Percentiles rank a stretch among this genome's conserved stretches.
Evolutionary conservation across 2,329 filamentous ascomycete species (phyloP).

Genomic region (Gremmenia infestans): DNA sequence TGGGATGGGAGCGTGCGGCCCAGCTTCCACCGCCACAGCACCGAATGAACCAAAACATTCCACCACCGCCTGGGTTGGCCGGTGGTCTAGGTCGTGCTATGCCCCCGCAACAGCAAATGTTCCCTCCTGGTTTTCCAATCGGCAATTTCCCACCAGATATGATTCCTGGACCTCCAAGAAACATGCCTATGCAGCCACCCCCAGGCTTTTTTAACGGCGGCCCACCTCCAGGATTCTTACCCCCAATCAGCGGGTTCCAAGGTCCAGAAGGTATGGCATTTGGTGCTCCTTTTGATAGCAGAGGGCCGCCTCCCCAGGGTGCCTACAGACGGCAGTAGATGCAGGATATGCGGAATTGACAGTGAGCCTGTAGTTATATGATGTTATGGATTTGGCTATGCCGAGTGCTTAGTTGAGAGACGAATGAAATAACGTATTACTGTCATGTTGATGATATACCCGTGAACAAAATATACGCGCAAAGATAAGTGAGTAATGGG

Average conservation of each 20-base stretch:
- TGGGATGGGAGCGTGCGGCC: slow-evolving; percentile 38
- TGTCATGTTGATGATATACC: not conserved
- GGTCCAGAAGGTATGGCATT: slow-evolving; percentile 48
- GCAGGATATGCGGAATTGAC: slow-evolving; percentile 3
- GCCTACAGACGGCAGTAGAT: slow-evolving; percentile 37
- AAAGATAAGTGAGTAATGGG: too few relatives aligned
- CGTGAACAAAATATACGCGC: not conserved
- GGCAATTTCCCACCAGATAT: slow-evolving; percentile 43
- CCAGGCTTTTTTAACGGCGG: slow-evolving; percentile 36
- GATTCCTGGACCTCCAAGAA: slow-evolving; percentile 34
- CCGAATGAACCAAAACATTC: slow-evolving; percentile 47
- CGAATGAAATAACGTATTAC: slow-evolving; percentile 3
- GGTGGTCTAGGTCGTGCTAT: slow-evolving; percentile 35
- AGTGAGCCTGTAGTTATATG: slow-evolving; percentile 9
- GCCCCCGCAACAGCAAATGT: slow-evolving; percentile 52
- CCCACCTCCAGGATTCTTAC: slow-evolving; percentile 50
- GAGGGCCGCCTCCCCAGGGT: slow-evolving; percentile 49
- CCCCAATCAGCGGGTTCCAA: slow-evolving; percentile 52
- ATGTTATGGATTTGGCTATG: slow-evolving; percentile 4
- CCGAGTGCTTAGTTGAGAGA: slow-evolving; percentile 4
- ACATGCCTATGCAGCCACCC: slow-evolving; percentile 48
- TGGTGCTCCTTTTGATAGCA: slow-evolving; percentile 48
- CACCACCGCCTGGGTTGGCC: slow-evolving; percentile 55
- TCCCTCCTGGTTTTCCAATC: slow-evolving; percentile 56
- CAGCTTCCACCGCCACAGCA: slow-evolving; percentile 35